A percentile compares a stretch with the other conserved stretches of the same genome.
Evolutionary conservation across 2,329 filamentous ascomycete species (phyloP).

Genomic region (Lasiodiplodia gonubiensis): DNA sequence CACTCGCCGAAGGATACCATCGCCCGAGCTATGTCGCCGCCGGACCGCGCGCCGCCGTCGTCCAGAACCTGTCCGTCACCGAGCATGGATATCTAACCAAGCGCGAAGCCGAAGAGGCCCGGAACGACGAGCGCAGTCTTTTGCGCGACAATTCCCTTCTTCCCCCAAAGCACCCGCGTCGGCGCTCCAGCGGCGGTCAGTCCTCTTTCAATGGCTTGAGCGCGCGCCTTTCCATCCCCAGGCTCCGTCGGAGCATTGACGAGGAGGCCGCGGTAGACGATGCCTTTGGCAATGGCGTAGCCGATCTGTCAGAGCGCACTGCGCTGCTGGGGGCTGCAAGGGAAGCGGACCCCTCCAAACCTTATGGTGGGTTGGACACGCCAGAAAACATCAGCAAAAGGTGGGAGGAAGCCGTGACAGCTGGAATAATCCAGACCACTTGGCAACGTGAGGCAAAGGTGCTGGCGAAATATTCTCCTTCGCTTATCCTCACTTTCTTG

Average conservation of each 20-base stretch:
- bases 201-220: constrained; percentile 35
- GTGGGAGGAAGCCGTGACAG: constrained; percentile 74
- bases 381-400: constrained; percentile 55
- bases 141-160: constrained; percentile 66
- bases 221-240: constrained; percentile 39
- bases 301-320: constrained; percentile 52
- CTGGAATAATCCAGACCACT: constrained; percentile 83
- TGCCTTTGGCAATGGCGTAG: constrained; percentile 26
- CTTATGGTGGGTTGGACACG: constrained; percentile 55
- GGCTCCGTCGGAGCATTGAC: constrained; percentile 40
- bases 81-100: constrained; percentile 56
- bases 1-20: constrained; percentile 71
- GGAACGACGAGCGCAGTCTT: constrained; percentile 63
- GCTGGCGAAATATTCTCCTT: constrained; percentile 60
- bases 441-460: constrained; percentile 91
- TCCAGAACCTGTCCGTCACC: constrained; percentile 63
- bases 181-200: constrained; percentile 38
- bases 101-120: constrained; percentile 59
- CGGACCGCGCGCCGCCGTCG: constrained; percentile 71
- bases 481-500: constrained; percentile 55
- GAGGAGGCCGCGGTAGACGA: constrained; percentile 37
- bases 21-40: constrained; percentile 78
- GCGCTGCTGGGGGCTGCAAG: constrained; percentile 49
- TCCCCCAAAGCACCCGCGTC: constrained; percentile 56
- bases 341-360: constrained; percentile 43